phyloP scores from a whole-genome alignment of 768 basidiomycete genomes.

The Naganishia vishniacii region DNA sequence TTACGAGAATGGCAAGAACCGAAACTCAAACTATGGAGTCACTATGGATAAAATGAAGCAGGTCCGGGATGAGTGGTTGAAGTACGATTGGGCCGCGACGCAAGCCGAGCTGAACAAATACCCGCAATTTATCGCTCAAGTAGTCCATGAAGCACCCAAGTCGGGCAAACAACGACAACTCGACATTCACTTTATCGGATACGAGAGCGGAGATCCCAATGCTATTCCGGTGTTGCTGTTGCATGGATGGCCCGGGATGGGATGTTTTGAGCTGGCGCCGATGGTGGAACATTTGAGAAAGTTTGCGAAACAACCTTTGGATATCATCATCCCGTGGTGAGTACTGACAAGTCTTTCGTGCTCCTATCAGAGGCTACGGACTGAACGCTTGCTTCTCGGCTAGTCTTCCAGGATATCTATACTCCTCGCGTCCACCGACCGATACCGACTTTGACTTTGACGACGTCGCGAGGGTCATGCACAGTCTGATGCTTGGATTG shows the following conservation, averaged over 20 bases:
- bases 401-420: slow-evolving; percentile 40
- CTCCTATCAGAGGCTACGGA: not conserved
- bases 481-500: slow-evolving; percentile 45
- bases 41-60: slow-evolving; percentile 6
- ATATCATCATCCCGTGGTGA: slow-evolving; percentile 30
- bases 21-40: slow-evolving; percentile 8
- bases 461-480: slow-evolving; percentile 39
- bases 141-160: not conserved
- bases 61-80: slow-evolving; percentile 17
- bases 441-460: slow-evolving; percentile 34
- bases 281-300: slow-evolving; percentile 27
- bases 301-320: slow-evolving; percentile 27
- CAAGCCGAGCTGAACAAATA: slow-evolving; percentile 20
- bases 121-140: slow-evolving; percentile 22
- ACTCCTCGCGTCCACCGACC: slow-evolving; percentile 38
- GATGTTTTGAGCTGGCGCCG: slow-evolving; percentile 33
- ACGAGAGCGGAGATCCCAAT: not conserved
- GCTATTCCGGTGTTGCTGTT: slow-evolving; percentile 21
- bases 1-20: slow-evolving; percentile 16
- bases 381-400: not conserved
- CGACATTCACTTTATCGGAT: slow-evolving; percentile 24
- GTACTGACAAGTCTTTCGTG: not conserved
- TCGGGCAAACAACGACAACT: not conserved
- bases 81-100: slow-evolving; percentile 12
- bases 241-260: slow-evolving; percentile 26